Evolutionary conservation across 176 grass and related monocot species (phyloP), one percentile per base, ranked within the genome.

Genomic region (Phoenix roebelenii): DNA sequence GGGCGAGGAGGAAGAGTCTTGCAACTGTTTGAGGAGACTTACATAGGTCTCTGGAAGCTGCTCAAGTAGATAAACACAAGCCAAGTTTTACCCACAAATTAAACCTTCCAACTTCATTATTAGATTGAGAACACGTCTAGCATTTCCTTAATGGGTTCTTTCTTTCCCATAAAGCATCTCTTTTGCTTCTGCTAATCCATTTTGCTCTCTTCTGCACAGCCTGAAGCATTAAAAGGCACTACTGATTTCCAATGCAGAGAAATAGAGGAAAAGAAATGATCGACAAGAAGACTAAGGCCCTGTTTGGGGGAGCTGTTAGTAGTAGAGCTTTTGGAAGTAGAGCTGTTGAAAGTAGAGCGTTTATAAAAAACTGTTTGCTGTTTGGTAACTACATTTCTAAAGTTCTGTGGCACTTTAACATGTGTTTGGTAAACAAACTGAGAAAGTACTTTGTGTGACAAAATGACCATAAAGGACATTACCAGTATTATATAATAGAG

Each of bases 11-110:
- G 88, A 70, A 1, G 82, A 98, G 65, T 98, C 93, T 72, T 89
- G 84, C 81, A 98, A 67, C 64, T 85, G 67, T 68, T 76, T 92
- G 71, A 98, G 84, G 32, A 85, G 80, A 73, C 64, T 73, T 61
- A 88, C 92, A 77, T 98, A 98, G 7, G 87, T 79, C 65, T 91
- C 87, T 63, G 93, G 93, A 73, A 92, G 84, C 93, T 24, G 88
- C 87, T 81, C 93, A 78, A 20, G 93, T 98, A 61, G 93, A 98
- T 26, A 98, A 65, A 91, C 92, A 98, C 50, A 92, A 87, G 15
- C 93, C 87, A 60, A 98, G 53, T 59, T 98, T 98, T 29, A 98
- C 93, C 87, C 93, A 98, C 55, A n/a, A n/a, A n/a, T n/a, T n/a
- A 98, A 77, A 59, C 93, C 93, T 80, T 98, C 87, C 32, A 92